These are phyloP conservation scores for Trichophyton equinum DNA, from an alignment of 2,329 filamentous ascomycete genomes.

Conservation along the genomic window DNA sequence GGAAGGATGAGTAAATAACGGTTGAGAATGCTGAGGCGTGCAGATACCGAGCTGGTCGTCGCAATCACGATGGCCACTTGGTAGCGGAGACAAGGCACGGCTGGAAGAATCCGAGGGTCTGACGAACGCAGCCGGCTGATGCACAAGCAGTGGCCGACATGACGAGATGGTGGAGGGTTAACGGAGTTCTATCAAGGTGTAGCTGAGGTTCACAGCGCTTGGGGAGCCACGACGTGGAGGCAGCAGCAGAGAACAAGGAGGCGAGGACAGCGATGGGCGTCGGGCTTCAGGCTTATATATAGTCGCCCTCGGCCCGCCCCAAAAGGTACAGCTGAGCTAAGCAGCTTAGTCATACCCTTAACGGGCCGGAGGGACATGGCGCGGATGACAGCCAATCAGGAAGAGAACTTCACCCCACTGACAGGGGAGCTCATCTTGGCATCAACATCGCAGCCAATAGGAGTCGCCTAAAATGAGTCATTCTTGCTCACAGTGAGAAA, in stretches of 20 bases:
- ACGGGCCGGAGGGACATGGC: neutral
- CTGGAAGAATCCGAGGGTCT: slow-evolving; percentile 1
- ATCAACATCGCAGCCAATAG: neutral
- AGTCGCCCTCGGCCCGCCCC: too few relatives aligned
- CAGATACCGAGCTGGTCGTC: neutral
- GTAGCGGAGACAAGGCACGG: neutral
- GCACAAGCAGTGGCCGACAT: slow-evolving; percentile 2
- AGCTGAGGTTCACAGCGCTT: neutral
- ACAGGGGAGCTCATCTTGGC: neutral
- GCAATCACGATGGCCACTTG: slow-evolving; percentile 2
- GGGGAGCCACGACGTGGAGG: neutral
- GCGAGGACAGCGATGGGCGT: neutral
- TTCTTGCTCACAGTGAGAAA: slow-evolving; percentile 4
- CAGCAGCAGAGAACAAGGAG: neutral
- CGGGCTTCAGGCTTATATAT: neutral
- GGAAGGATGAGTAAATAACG: neutral
- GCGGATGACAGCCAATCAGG: neutral
- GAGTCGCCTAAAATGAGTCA: neutral
- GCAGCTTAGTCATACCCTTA: neutral
- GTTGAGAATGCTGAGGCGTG: neutral
- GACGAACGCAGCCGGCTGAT: neutral
- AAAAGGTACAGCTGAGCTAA: neutral
- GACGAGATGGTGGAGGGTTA: slow-evolving; percentile 1
- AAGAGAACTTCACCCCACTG: neutral
- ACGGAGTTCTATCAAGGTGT: neutral